These are phyloP conservation scores for Monosporascus sp. DNA, from an alignment of 2,329 filamentous ascomycete genomes.

Conservation along the genomic window DNA sequence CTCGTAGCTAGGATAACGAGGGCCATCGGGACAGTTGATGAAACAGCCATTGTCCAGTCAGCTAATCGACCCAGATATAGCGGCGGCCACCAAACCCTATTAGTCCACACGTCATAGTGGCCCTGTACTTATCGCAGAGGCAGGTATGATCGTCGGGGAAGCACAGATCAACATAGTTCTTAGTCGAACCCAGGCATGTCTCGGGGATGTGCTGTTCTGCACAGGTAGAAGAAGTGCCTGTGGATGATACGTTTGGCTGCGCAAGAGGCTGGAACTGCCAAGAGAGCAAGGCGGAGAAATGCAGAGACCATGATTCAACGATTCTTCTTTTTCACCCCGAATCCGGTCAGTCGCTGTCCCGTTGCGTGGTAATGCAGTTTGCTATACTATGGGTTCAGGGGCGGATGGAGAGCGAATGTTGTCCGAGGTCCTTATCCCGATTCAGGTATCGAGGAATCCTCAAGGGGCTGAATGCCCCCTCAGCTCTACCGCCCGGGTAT, in stretches of 20 bases:
- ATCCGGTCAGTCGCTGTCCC: no score
- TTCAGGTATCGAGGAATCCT: no score
- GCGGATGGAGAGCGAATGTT: no score
- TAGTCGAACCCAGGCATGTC: slow-evolving; percentile 28
- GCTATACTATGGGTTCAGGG: no score
- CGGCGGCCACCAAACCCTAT: not conserved
- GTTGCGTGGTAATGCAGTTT: no score
- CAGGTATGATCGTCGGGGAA: slow-evolving; percentile 35
- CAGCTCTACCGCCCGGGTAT: no score
- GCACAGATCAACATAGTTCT: slow-evolving; percentile 29
- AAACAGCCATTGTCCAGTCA: slow-evolving; percentile 44
- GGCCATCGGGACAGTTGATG: slow-evolving; percentile 54
- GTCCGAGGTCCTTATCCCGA: no score
- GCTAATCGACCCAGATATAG: not conserved
- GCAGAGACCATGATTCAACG: slow-evolving; percentile 15
- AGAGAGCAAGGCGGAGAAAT: slow-evolving; percentile 20
- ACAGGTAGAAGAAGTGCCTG: slow-evolving; percentile 16
- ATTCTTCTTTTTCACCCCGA: not conserved
- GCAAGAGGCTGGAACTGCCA: slow-evolving; percentile 12
- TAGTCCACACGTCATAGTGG: slow-evolving; percentile 41
- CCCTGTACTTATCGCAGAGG: slow-evolving; percentile 49
- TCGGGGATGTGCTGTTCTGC: slow-evolving; percentile 32
- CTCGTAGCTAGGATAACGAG: slow-evolving; percentile 16
- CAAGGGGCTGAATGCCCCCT: no score
- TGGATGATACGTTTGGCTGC: slow-evolving; percentile 5